Base-by-base conservation (phyloP, 495 filamentous ascomycete species). In the Xylaria longipes region DNA sequence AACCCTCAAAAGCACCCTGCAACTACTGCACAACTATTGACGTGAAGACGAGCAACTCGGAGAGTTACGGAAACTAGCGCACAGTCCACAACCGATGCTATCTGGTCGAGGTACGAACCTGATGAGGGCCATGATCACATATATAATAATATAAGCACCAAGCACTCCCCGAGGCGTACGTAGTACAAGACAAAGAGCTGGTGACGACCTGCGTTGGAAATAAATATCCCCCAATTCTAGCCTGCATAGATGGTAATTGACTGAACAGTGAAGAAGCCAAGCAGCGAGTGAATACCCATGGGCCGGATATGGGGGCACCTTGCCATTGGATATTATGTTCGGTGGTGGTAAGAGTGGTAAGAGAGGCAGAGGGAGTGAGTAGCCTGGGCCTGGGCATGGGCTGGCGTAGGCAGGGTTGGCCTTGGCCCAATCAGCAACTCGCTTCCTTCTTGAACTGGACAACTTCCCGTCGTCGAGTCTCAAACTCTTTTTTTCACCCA, bases 361-460 rank as follows among this genome's bases (percentile, higher is more conserved):
- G 22, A 29, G 3, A 63, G 60, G 25, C 6, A 64, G 61, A 64
- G 39, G n/a, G n/a, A n/a, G n/a, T n/a, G n/a, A n/a, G 56, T 31
- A 46, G 66, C 27, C 48, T 69, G 52, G 66, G 12, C 50, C 43
- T 11, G 14, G 27, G 29, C 39, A 43, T 11, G 37, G 43, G 57
- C 37, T 43, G 45, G 29, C 57, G n/a, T 56, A 63, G 68, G 68
- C 52, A 48, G 68, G 68, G 31, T 41, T 35, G 22, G 62, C 5
- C 52, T 27, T 69, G 41, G 31, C 69, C 61, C 62, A 65, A 71
- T 71, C 69, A 71, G 69, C 62, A 71, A 67, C 45, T 71, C 27
- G 41, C 57, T 74, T 71, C 52, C 54, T 74, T 69, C 64, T 71
- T 54, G 45, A 71, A 71, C 68, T 46, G 65, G 63, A 61, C 69